phyloP scores from a whole-genome alignment of 148 eudicot genomes.

The Arbutus unedo region DNA sequence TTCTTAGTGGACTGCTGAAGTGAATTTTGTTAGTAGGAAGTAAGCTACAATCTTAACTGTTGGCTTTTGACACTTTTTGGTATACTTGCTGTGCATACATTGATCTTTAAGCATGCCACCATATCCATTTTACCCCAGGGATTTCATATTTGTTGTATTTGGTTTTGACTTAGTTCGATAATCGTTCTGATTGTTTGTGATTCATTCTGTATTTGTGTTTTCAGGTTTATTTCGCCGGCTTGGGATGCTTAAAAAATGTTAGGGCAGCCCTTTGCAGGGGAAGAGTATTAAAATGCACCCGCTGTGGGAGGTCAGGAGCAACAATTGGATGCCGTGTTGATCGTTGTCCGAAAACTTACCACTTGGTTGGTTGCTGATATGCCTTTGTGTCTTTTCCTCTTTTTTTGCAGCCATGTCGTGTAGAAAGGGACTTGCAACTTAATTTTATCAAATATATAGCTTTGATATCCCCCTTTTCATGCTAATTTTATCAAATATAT shows the following conservation, averaged over 20 bases:
- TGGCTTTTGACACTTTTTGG: constrained; percentile 4
- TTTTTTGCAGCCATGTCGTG: not conserved
- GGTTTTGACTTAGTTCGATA: not conserved
- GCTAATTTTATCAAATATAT: not conserved
- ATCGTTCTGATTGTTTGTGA: constrained; percentile 22
- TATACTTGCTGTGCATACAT: not conserved
- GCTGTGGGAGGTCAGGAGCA: constrained; percentile 94
- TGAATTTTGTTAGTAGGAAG: constrained; percentile 21
- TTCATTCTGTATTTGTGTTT: constrained; percentile 12
- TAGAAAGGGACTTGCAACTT: not conserved
- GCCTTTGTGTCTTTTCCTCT: not conserved
- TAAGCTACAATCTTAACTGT: constrained; percentile 24
- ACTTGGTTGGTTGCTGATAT: constrained; percentile 56
- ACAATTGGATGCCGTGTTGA: constrained; percentile 99
- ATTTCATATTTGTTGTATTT: constrained; percentile 7
- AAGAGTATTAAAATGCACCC: constrained; percentile 80
- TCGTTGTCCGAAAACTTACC: constrained; percentile 96
- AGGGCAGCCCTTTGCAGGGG: constrained; percentile 98
- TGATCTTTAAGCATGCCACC: not conserved
- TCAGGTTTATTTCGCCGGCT: constrained; percentile 96
- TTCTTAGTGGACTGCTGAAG: not conserved
- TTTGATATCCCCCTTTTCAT: constrained; percentile 20
- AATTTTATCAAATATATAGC: not conserved
- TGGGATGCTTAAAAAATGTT: constrained; percentile 88
- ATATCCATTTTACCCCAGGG: not conserved